Conservation (phyloP, 495 filamentous ascomycete genomes). For the Poronia punctata region DNA sequence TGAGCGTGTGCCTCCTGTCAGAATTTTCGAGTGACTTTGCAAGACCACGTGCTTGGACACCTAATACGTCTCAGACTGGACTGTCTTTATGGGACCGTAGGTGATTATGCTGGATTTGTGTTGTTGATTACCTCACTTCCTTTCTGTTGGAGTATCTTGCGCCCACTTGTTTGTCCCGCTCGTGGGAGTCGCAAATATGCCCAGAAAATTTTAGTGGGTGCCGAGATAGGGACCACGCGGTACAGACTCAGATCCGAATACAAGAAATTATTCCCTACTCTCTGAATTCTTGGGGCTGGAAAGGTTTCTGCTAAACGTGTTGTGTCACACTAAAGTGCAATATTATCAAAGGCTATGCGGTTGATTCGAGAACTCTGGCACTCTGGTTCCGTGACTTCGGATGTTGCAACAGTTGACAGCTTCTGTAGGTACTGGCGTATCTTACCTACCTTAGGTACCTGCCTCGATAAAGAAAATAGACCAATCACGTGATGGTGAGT, state of each 20-base stretch:
- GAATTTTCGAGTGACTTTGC: not conserved
- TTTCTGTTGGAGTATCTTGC: not conserved
- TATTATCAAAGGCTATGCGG: no score
- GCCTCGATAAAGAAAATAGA: no score
- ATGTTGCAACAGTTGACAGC: not conserved
- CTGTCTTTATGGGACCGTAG: not conserved
- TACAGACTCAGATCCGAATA: no score
- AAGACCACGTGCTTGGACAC: not conserved
- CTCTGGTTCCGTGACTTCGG: no score
- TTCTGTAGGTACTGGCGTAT: no score
- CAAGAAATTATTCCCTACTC: no score
- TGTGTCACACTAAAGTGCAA: no score
- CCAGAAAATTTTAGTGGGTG: conserved; percentile 15
- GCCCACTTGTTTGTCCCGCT: not conserved
- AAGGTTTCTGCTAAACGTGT: no score
- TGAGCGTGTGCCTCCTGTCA: not conserved
- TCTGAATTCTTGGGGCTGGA: no score
- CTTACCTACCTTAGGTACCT: no score
- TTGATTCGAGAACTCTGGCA: no score
- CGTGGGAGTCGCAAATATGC: not conserved
- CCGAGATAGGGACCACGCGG: not conserved
- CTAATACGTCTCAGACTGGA: not conserved
- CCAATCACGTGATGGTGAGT: conserved; percentile 6
- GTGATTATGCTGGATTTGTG: not conserved
- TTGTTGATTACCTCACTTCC: not conserved